Evolutionary conservation across 495 filamentous ascomycete species (phyloP).

Genomic region (Talaromyces adpressus): DNA sequence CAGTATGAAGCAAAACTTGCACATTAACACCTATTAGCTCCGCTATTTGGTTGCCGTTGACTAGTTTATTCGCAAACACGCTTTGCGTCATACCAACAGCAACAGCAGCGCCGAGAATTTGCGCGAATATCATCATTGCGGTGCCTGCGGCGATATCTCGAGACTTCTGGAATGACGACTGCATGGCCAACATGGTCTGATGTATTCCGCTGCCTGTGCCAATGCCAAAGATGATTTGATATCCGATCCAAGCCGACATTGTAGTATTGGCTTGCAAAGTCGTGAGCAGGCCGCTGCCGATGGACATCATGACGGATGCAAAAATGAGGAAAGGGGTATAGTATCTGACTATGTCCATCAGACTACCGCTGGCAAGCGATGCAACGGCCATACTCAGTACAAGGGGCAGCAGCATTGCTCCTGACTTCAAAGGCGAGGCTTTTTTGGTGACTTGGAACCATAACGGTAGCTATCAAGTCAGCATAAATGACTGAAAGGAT

Average conservation of each 20-base stretch:
- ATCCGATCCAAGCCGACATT: conserved; percentile 18
- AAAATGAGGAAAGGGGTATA: conserved; percentile 51
- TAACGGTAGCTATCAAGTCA: conserved; percentile 23
- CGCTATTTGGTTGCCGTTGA: conserved; percentile 18
- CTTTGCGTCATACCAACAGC: conserved; percentile 72
- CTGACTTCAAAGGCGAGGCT: conserved; percentile 20
- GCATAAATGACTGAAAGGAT: background rate
- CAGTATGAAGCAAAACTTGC: background rate
- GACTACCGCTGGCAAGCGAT: conserved; percentile 13
- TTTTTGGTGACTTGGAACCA: conserved; percentile 32
- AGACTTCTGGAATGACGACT: conserved; percentile 52
- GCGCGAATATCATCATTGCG: conserved; percentile 59
- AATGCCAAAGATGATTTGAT: conserved; percentile 18
- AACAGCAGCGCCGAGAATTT: conserved; percentile 63
- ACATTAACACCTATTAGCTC: background rate
- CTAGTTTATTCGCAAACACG: conserved; percentile 65
- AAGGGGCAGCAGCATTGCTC: conserved; percentile 23
- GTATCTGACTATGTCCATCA: conserved; percentile 19
- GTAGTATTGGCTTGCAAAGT: conserved; percentile 15
- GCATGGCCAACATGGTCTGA: conserved; percentile 56
- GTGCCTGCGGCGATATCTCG: conserved; percentile 52
- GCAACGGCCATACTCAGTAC: conserved; percentile 15
- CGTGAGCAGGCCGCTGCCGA: conserved; percentile 21
- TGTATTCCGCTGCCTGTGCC: conserved; percentile 21
- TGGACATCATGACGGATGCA: background rate